Base-by-base conservation (phyloP, 192 early-diverging fungal genomes). In the Diversispora epigaea region DNA sequence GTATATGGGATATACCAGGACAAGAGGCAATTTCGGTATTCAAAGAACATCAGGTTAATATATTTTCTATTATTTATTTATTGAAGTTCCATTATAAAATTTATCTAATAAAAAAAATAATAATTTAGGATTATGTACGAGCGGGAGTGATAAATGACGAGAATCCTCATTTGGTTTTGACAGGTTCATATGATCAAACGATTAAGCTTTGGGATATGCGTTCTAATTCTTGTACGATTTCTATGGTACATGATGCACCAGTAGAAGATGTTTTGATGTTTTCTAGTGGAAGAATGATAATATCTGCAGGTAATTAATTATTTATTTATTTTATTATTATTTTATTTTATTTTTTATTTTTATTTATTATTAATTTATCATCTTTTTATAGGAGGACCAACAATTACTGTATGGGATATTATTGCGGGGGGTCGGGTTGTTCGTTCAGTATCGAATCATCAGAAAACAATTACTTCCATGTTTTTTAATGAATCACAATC, bases 171-270 rank as follows among this genome's bases (percentile, higher is more conserved):
- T 68, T 99, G 71, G 77, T 99, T 62, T 77, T 90, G 14, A 88
- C 94, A 2, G 95, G 96, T 7, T 97, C 96, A 2, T 99, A 99
- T 77, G 97, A 99, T 84, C 94, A 97, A 76, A 95, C 94, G 32
- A 90, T 98, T 40, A 90, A 89, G 73, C 82, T 98, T 19, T 99
- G 94, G 94, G 97, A 99, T 81, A 79, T 91, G 76, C 89, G 96
- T 40, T 82, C 91, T 32, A 88, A 91, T 69, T 68, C 64, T 17
- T 91, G 93, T 83, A 84, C 84, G 14, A 88, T 92, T 78, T 92
- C 89, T 6, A 91, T 97, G 83, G 75, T 87, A 46, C 93, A 94
- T 68, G 94, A 87, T 39, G 85, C 86, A 4, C 97, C 97, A n/a
- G 92, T 99, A 5, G 97, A 99, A 83, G 79, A 84, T 47, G 85